Conservation (phyloP, 306 rosid genomes). For the Lathyrus sativus region DNA sequence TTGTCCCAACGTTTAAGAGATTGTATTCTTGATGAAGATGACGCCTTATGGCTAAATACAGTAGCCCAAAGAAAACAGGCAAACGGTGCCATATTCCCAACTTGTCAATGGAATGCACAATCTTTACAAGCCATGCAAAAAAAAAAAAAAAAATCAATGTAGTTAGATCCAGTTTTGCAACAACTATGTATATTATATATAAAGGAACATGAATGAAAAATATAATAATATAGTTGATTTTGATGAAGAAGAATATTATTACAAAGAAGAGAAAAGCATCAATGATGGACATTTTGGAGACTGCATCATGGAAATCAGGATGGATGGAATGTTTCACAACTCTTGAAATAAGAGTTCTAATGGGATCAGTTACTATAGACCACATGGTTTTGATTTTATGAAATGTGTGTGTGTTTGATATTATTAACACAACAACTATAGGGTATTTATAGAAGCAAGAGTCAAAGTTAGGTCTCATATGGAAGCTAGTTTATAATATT, state of each 20-base stretch:
- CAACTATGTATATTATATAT: background rate
- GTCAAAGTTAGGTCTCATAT: background rate
- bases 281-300: slow-evolving; percentile 48
- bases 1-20: slow-evolving; percentile 55
- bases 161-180: background rate
- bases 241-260: background rate
- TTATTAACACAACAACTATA: no score
- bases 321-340: slow-evolving; percentile 32
- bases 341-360: slow-evolving; percentile 21
- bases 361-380: slow-evolving; percentile 27
- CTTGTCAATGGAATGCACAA: slow-evolving; percentile 58
- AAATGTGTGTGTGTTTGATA: no score
- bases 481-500: no score
- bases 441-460: background rate
- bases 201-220: background rate
- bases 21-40: slow-evolving; percentile 62
- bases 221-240: background rate
- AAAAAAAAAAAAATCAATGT: background rate
- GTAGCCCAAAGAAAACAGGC: slow-evolving; percentile 52
- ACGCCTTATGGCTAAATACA: slow-evolving; percentile 45
- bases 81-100: slow-evolving; percentile 56
- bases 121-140: slow-evolving; percentile 39
- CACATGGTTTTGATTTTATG: background rate
- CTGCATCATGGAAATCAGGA: slow-evolving; percentile 48
- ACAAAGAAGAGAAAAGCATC: slow-evolving; percentile 52